Evolutionary conservation across 1,284 basidiomycete species (phyloP).

Genomic region (Papiliotrema laurentii): DNA sequence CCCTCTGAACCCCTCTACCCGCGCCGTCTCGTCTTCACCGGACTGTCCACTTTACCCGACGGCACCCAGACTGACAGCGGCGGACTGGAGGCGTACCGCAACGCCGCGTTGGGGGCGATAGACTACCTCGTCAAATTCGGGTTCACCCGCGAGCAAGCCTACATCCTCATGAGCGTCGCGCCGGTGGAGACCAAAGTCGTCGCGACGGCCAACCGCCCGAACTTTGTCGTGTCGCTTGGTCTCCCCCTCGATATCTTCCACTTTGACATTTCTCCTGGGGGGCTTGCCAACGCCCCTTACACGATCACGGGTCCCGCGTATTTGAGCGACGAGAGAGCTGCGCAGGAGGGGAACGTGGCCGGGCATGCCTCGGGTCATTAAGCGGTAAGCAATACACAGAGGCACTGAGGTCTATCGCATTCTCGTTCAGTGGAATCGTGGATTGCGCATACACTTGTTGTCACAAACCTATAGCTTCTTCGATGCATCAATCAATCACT

Average conservation of each 20-base stretch:
- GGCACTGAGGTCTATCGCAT: no score
- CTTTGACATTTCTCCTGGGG: constrained; percentile 19
- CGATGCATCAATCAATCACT: no score
- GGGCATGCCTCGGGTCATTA: neutral
- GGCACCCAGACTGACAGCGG: constrained; percentile 20
- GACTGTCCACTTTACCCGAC: constrained; percentile 14
- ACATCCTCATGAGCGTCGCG: constrained; percentile 68
- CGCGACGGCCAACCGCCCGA: constrained; percentile 29
- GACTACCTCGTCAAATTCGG: constrained; percentile 56
- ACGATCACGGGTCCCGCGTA: neutral
- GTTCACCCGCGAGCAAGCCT: constrained; percentile 59
- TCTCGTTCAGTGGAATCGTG: no score
- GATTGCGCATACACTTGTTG: no score
- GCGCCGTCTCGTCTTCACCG: constrained; percentile 26
- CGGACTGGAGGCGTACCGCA: constrained; percentile 55
- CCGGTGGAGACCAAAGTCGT: constrained; percentile 56
- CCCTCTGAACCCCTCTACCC: constrained; percentile 20
- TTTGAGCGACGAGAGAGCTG: neutral
- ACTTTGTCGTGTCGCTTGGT: constrained; percentile 24
- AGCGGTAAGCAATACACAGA: no score
- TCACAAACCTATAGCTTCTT: no score
- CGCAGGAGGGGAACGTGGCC: neutral
- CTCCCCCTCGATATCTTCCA: constrained; percentile 28
- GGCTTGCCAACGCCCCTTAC: neutral
- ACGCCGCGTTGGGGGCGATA: constrained; percentile 70